Evolutionary conservation across 2,329 filamentous ascomycete genomes (phyloP), one percentile per base, ranked within the genome.

Genomic region (Fusarium poae): DNA sequence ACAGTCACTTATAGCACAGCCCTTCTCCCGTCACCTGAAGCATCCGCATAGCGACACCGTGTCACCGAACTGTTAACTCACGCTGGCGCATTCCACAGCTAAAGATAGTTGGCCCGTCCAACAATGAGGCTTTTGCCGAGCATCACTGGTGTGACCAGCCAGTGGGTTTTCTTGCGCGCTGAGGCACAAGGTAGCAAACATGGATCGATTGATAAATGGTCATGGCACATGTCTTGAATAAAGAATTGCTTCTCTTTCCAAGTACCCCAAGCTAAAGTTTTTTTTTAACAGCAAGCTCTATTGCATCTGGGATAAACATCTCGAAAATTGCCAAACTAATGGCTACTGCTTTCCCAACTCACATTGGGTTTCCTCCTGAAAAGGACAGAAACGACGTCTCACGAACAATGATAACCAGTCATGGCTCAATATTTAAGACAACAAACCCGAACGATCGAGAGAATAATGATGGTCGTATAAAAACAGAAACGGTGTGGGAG

Each of bases 151-250:
- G 68, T 66, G 30, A 71, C 68, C 27, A 45, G 43, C 2, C 51
- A 44, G 23, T 55, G 49, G 48, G 48, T 63, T 70, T 67, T 65
- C 50, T 67, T 61, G 53, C 57, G 53, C 32, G 43, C 44, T 50
- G 61, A 58, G 50, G 61, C 56, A 72, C 62, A 60, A 65, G 50
- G 50, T 52, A 72, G 61, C 70, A 74, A 74, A 74, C 65, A 70
- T 43, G 53, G 55, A 53, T 58, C 37, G 23, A 27, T 49, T 46
- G 25, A 54, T 57, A 53, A 54, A 59, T 50, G 59, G 35, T 7
- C 20, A 40, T 34, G 21, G 53, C 18, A 58, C 52, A 40, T 48
- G 25, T 44, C 54, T 66, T 48, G 57, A 68, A 53, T 67, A 57
- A 49, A 70, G 25, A 46, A 27, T 48, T 32, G 27, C 16, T 35